phyloP scores from a whole-genome alignment of 129 eudicot species.

The Ambrosia artemisiifolia region DNA sequence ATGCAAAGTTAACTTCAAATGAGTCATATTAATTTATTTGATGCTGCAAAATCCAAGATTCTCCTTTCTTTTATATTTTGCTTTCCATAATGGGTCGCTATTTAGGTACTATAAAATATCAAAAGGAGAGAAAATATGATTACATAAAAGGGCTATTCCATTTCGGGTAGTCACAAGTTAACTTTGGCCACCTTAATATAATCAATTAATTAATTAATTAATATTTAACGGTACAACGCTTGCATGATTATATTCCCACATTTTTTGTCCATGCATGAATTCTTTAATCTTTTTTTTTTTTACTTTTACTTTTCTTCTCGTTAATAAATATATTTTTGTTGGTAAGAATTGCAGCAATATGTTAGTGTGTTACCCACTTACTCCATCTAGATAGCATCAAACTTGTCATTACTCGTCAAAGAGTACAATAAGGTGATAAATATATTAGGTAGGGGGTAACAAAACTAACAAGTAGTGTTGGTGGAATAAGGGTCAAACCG shows the following conservation, averaged over 20 bases:
- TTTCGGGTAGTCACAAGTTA: constrained; percentile 25
- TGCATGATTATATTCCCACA: neutral
- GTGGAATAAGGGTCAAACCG: no score
- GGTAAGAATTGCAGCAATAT: neutral
- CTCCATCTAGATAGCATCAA: no score
- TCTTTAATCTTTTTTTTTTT: neutral
- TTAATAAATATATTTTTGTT: no score
- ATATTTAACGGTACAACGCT: neutral
- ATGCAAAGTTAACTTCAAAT: neutral
- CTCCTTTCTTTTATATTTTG: constrained; percentile 2
- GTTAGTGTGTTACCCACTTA: neutral
- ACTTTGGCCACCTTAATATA: constrained; percentile 8
- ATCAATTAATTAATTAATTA: neutral
- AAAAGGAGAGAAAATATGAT: neutral
- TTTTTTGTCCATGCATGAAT: neutral
- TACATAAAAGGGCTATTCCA: constrained; percentile 17
- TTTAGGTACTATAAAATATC: constrained; percentile 9
- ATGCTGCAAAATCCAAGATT: constrained; percentile 21
- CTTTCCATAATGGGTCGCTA: constrained; percentile 21
- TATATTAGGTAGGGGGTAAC: no score
- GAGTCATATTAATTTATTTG: neutral
- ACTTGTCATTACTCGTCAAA: no score
- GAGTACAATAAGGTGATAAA: no score
- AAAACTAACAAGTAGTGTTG: no score
- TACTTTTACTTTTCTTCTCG: neutral